Evolutionary conservation across 2,329 filamentous ascomycete genomes (phyloP).

Genomic region (Arthrobotrys conoides): DNA sequence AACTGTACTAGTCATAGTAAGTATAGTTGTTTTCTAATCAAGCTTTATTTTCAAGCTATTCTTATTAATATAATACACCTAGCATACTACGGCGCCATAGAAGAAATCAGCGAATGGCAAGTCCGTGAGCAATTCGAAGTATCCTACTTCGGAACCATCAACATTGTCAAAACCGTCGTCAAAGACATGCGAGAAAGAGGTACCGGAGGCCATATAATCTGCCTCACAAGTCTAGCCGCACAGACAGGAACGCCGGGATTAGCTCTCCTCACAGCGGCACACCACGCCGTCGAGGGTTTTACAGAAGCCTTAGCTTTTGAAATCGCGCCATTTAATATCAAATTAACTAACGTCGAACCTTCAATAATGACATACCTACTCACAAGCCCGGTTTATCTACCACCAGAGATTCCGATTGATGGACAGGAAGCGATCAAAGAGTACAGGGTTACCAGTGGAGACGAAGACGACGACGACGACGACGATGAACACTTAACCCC

Average conservation of each 20-base stretch:
- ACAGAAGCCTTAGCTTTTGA: constrained; percentile 83
- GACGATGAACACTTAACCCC: constrained; percentile 51
- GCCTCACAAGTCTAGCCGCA: constrained; percentile 89
- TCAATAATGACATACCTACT: constrained; percentile 61
- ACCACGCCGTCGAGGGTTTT: constrained; percentile 76
- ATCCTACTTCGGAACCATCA: constrained; percentile 95
- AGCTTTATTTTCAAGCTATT: neutral
- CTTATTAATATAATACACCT: neutral
- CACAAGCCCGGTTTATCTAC: constrained; percentile 51
- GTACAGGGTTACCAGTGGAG: constrained; percentile 21
- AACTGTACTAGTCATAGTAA: constrained; percentile 89
- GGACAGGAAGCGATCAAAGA: constrained; percentile 30
- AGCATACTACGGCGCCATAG: constrained; percentile 91
- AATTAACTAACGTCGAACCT: constrained; percentile 94
- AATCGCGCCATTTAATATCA: constrained; percentile 96
- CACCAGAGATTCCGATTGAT: constrained; percentile 33
- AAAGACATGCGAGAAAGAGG: constrained; percentile 81
- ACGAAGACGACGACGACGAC: constrained; percentile 55
- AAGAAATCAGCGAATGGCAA: constrained; percentile 87
- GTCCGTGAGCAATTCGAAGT: constrained; percentile 93
- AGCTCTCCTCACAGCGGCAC: constrained; percentile 89
- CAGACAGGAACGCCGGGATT: constrained; percentile 94
- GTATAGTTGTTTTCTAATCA: constrained; percentile 52
- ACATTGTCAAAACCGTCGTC: constrained; percentile 90
- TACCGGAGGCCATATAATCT: constrained; percentile 88